Conservation (phyloP, 495 filamentous ascomycete species). For the Aspergillus cavernicola region DNA sequence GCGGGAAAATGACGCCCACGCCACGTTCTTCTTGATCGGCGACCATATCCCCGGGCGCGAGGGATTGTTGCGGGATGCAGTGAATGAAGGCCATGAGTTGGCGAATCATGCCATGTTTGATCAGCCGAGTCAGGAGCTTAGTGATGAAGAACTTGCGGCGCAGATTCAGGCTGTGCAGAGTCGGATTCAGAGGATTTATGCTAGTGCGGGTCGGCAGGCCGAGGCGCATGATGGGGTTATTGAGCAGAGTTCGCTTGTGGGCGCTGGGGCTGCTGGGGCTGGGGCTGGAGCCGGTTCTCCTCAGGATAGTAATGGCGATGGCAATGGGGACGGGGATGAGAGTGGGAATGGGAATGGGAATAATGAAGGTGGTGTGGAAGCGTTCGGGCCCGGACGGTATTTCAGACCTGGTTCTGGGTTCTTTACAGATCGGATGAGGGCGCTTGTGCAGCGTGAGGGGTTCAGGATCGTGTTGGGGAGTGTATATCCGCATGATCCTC, state of each 20-base stretch:
- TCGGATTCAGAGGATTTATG: conserved; percentile 38
- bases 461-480: conserved; percentile 71
- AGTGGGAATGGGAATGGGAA: neutral
- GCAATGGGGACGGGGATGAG: neutral
- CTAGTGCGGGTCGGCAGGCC: neutral
- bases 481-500: conserved; percentile 84
- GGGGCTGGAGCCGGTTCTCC: neutral
- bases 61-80: conserved; percentile 53
- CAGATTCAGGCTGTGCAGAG: conserved; percentile 41
- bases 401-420: conserved; percentile 82
- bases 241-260: neutral
- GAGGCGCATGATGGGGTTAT: conserved; percentile 12
- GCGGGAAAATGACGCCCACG: conserved; percentile 51
- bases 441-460: conserved; percentile 49
- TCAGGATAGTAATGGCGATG: neutral
- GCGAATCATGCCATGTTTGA: conserved; percentile 86
- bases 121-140: conserved; percentile 57
- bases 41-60: conserved; percentile 63
- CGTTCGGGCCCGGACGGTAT: conserved; percentile 30
- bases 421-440: conserved; percentile 65
- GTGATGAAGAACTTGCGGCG: conserved; percentile 28
- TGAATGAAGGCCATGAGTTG: conserved; percentile 65
- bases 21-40: conserved; percentile 80
- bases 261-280: neutral
- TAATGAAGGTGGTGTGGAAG: too few relatives aligned